Evolutionary conservation across 805 yeast genomes (phyloP).

Genomic region (Wickerhamiella vanderwaltii): DNA sequence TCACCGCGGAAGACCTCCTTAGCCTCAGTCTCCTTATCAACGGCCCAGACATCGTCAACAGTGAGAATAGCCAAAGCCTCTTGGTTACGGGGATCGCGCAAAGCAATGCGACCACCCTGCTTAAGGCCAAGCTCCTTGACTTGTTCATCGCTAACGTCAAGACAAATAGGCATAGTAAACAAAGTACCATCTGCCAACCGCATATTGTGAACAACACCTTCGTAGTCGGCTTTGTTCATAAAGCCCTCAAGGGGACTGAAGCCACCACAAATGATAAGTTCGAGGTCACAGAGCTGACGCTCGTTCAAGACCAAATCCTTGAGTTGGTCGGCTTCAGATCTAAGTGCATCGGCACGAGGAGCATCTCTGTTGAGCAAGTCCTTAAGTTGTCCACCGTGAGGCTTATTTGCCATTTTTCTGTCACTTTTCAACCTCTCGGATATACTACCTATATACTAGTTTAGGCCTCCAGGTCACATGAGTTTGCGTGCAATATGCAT

Average conservation of each 20-base stretch:
- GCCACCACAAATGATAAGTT: slow-evolving; percentile 84
- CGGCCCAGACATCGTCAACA: slow-evolving; percentile 64
- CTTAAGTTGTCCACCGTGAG: slow-evolving; percentile 87
- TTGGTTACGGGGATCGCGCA: slow-evolving; percentile 74
- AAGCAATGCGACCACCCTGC: slow-evolving; percentile 51
- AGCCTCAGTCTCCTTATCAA: slow-evolving; percentile 73
- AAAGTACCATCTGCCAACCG: slow-evolving; percentile 64
- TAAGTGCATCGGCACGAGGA: slow-evolving; percentile 40
- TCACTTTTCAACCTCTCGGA: neutral
- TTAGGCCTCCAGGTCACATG: slow-evolving; percentile 9
- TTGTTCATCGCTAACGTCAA: slow-evolving; percentile 53
- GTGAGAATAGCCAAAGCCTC: slow-evolving; percentile 70
- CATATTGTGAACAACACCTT: slow-evolving; percentile 51
- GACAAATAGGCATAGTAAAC: slow-evolving; percentile 88
- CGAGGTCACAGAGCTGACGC: slow-evolving; percentile 88
- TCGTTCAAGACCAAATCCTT: slow-evolving; percentile 46
- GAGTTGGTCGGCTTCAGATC: slow-evolving; percentile 44
- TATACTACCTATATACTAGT: neutral
- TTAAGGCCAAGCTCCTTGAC: slow-evolving; percentile 33
- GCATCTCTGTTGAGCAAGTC: slow-evolving; percentile 79
- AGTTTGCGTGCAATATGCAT: slow-evolving; percentile 10
- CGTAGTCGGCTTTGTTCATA: slow-evolving; percentile 54
- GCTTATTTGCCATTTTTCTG: slow-evolving; percentile 36
- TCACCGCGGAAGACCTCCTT: slow-evolving; percentile 86
- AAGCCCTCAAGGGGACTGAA: slow-evolving; percentile 78